Evolutionary conservation across 2,329 filamentous ascomycete species (phyloP), one percentile per base, ranked within the genome.

Genomic region (Gaeumannomyces tritici): DNA sequence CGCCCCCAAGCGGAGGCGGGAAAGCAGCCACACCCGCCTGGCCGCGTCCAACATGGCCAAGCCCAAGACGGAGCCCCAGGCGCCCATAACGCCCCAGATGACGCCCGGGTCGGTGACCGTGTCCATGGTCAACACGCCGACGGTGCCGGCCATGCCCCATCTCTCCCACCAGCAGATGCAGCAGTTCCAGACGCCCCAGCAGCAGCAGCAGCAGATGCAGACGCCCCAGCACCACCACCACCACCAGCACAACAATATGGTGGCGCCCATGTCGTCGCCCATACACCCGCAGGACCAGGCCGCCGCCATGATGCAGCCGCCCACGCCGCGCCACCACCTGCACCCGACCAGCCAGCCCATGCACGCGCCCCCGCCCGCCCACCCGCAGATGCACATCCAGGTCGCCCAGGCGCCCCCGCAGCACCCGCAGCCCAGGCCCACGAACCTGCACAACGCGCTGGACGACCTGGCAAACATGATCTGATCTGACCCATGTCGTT

Each of bases 1-100:
- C 67, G 82, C 84, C 1, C 85, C 86, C 3, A 90, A 90, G 74
- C 81, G 87, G 60, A 80, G 85, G 62, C 81, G 87, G 57, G 87
- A 89, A 70, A 85, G 79, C 69, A 83, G 78, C 67, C 80, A 85
- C 67, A 76, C 75, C 6, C 76, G 79, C 70, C 56, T 69, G 77
- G 55, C 75, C 74, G 29, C 74, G 75, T 42, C 72, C 76, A 31
- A 76, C 74, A 62, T 77, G 70, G 71, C 76, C 11, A 84, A 80
- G 70, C 74, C 78, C 56, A 81, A 80, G 70, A 70, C 73, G 28
- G 80, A 83, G 66, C 71, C 74, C 29, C 62, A 69, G 54, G 64
- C 63, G 26, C 69, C 71, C 24, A 68, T 74, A 62, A 81, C 80
- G 21, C 79, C 80, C 26, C 79, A 81, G 64, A 74, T 75, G 69